phyloP scores from a whole-genome alignment of 2,329 filamentous ascomycete genomes.

The Cladosporium sp. region DNA sequence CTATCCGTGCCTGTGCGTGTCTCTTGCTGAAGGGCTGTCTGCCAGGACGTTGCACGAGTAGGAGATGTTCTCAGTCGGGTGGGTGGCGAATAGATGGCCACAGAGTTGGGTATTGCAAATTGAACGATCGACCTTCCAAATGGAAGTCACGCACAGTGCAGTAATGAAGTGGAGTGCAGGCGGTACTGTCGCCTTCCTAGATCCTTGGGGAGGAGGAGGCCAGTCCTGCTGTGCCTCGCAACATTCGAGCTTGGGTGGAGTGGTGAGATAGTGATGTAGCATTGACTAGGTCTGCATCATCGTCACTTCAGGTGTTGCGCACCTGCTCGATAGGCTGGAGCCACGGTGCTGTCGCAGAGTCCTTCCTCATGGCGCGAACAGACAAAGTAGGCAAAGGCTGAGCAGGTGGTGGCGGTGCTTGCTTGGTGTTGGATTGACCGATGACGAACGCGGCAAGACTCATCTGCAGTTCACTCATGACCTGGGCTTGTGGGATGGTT shows the following conservation, averaged over 20 bases:
- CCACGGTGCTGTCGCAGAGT: constrained; percentile 17
- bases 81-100: background rate
- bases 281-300: background rate
- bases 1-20: background rate
- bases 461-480: constrained; percentile 7
- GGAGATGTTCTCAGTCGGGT: background rate
- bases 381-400: background rate
- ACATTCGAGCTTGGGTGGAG: background rate
- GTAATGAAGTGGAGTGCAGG: background rate
- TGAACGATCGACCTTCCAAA: background rate
- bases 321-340: constrained; percentile 16
- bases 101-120: background rate
- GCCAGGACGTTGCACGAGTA: background rate
- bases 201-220: background rate
- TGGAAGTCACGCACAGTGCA: background rate
- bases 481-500: constrained; percentile 11
- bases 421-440: background rate
- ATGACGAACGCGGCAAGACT: constrained; percentile 7
- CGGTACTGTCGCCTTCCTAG: background rate
- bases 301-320: constrained; percentile 12
- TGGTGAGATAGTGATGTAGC: background rate
- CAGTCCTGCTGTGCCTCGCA: constrained; percentile 16
- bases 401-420: background rate
- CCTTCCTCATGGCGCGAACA: constrained; percentile 10
- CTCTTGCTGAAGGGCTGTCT: constrained; percentile 11